Conservation (phyloP, 2,329 filamentous ascomycete species). For the Clonostachys sp. region DNA sequence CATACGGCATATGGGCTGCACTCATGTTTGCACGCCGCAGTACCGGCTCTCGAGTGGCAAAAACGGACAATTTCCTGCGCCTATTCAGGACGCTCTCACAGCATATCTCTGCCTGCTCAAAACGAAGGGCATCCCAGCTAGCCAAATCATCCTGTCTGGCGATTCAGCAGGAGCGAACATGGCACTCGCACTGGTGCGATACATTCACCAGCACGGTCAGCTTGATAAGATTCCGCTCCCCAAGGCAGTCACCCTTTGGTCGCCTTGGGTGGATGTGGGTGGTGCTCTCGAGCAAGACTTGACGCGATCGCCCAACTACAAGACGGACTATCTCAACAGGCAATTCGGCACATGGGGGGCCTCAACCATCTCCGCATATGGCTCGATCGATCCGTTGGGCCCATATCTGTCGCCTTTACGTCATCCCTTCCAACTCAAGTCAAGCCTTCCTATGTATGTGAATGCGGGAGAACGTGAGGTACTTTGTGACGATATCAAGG, state of each 20-base stretch:
- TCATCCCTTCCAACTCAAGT: constrained; percentile 8
- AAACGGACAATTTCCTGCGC: constrained; percentile 17
- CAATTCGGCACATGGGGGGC: constrained; percentile 11
- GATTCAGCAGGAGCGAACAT: constrained; percentile 24
- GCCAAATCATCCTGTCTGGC: constrained; percentile 21
- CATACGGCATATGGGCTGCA: constrained; percentile 11
- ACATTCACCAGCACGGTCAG: constrained; percentile 15
- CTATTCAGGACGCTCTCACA: constrained; percentile 22
- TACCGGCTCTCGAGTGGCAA: constrained; percentile 18
- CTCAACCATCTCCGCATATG: constrained; percentile 3
- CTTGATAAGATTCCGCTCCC: constrained; percentile 11
- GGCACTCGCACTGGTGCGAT: constrained; percentile 20
- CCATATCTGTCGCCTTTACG: constrained; percentile 6
- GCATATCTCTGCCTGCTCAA: constrained; percentile 16
- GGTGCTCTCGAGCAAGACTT: constrained; percentile 11
- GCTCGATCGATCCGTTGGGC: neutral
- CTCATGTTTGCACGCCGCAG: constrained; percentile 18
- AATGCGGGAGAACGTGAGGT: constrained; percentile 12
- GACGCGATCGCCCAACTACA: constrained; percentile 6
- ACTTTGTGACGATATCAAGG: constrained; percentile 11
- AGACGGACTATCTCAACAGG: constrained; percentile 11
- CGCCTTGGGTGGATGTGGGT: constrained; percentile 15
- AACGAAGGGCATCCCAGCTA: constrained; percentile 12
- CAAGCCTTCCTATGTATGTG: constrained; percentile 11
- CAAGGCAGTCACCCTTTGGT: constrained; percentile 12